A percentile compares a stretch with the other conserved stretches of the same genome.
phyloP scores from a whole-genome alignment of 371 early-diverging fungal species.

The Apophysomyces sp. region DNA sequence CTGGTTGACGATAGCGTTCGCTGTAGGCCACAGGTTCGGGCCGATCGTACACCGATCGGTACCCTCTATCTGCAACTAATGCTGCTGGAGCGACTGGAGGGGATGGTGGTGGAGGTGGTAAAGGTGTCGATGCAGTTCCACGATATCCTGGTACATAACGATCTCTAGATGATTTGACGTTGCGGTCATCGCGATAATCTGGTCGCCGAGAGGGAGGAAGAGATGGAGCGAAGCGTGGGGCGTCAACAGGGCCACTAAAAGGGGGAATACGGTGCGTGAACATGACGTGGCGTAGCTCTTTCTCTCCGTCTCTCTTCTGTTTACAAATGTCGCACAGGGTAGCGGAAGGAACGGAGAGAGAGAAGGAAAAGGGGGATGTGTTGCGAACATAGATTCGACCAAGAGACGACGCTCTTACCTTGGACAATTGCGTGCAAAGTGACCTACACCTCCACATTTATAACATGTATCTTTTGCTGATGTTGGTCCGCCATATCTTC shows the following conservation, averaged over 20 bases:
- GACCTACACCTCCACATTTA: slow-evolving; percentile 6
- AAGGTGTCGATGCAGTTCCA: neutral
- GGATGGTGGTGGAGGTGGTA: neutral
- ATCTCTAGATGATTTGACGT: slow-evolving; percentile 1
- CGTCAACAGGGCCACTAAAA: slow-evolving; percentile 2
- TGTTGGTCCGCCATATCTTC: neutral
- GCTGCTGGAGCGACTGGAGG: neutral
- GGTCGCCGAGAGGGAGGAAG: neutral
- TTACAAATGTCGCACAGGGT: neutral
- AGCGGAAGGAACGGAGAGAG: neutral
- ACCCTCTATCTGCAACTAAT: neutral
- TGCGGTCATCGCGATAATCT: slow-evolving; percentile 2
- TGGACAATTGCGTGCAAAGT: slow-evolving; percentile 7
- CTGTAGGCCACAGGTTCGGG: neutral
- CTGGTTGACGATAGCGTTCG: slow-evolving; percentile 4
- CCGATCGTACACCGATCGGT: neutral
- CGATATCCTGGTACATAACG: slow-evolving; percentile 5
- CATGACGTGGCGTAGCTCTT: neutral
- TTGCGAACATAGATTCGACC: neutral
- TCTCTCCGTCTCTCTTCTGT: neutral
- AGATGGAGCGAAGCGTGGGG: neutral
- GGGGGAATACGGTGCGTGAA: slow-evolving; percentile 3
- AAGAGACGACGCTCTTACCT: slow-evolving; percentile 8
- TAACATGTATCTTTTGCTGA: slow-evolving; percentile 3
- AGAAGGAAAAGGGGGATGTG: neutral